A percentile compares a stretch with the other conserved stretches of the same genome.
phyloP scores from a whole-genome alignment of 2,329 filamentous ascomycete species.

The Escovopsis weberi region DNA sequence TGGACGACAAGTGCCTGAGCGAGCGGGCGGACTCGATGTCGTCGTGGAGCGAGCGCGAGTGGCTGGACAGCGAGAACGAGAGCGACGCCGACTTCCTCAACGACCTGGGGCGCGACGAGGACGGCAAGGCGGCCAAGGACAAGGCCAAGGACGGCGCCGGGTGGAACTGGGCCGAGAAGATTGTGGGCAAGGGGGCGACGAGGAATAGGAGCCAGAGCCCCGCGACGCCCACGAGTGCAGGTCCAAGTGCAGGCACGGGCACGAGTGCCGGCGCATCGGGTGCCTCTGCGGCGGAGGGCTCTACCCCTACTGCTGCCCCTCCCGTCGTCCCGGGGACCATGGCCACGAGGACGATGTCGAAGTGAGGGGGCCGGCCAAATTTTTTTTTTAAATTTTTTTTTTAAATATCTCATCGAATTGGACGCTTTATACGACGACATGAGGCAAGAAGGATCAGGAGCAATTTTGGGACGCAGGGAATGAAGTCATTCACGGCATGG shows the following conservation, averaged over 20 bases:
- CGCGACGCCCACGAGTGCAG: neutral
- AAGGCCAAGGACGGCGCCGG: constrained; percentile 8
- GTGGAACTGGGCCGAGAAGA: constrained; percentile 42
- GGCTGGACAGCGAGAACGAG: constrained; percentile 37
- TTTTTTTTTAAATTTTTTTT: too few relatives aligned
- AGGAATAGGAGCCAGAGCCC: constrained; percentile 16
- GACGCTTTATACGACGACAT: too few relatives aligned
- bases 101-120: neutral
- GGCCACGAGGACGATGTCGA: constrained; percentile 31
- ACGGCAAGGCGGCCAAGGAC: constrained; percentile 2
- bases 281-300: too few relatives aligned
- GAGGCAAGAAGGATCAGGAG: too few relatives aligned
- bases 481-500: too few relatives aligned
- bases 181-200: constrained; percentile 28
- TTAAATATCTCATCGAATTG: too few relatives aligned
- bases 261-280: too few relatives aligned
- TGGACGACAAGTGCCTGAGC: constrained; percentile 10
- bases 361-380: too few relatives aligned
- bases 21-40: constrained; percentile 33
- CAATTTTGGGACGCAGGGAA: too few relatives aligned
- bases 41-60: constrained; percentile 53
- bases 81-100: constrained; percentile 18
- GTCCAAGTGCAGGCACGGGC: too few relatives aligned
- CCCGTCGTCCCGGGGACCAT: constrained; percentile 8
- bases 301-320: too few relatives aligned